A percentile compares a stretch with the other conserved stretches of the same genome.
Conservation (phyloP, 805 yeast genomes). For the Clavispora asparagi region DNA sequence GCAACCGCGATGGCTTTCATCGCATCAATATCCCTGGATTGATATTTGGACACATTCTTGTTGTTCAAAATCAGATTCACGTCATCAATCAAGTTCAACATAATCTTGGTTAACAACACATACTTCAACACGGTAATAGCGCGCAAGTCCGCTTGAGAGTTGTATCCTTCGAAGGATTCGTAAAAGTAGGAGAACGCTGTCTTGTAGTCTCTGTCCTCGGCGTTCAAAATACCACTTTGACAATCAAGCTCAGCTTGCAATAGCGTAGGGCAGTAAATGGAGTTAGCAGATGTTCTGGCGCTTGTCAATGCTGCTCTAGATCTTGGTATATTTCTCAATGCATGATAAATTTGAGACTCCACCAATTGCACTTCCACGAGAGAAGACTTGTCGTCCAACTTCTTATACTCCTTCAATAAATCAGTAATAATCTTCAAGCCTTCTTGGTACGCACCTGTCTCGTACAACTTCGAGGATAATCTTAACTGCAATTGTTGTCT, state of each 20-base stretch:
- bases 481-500: slow-evolving; percentile 85
- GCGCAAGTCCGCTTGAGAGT: slow-evolving; percentile 53
- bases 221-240: slow-evolving; percentile 92
- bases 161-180: slow-evolving; percentile 91
- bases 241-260: slow-evolving; percentile 92
- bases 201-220: slow-evolving; percentile 94
- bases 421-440: slow-evolving; percentile 68
- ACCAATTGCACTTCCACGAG: slow-evolving; percentile 92
- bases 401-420: slow-evolving; percentile 79
- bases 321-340: slow-evolving; percentile 85
- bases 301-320: slow-evolving; percentile 88
- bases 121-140: slow-evolving; percentile 82
- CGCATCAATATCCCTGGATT: slow-evolving; percentile 86
- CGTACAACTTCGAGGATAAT: slow-evolving; percentile 69
- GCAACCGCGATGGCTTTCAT: slow-evolving; percentile 92
- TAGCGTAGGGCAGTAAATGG: slow-evolving; percentile 91
- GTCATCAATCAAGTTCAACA: slow-evolving; percentile 84
- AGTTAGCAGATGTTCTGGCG: slow-evolving; percentile 96
- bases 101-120: slow-evolving; percentile 87
- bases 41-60: slow-evolving; percentile 63
- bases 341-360: slow-evolving; percentile 86
- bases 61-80: slow-evolving; percentile 71
- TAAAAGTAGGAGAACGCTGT: slow-evolving; percentile 94
- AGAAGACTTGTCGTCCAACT: slow-evolving; percentile 91
- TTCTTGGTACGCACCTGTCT: slow-evolving; percentile 58